Percentiles rank a stretch among this genome's conserved stretches.
Conservation (phyloP, 371 early-diverging fungal genomes). For the Blakeslea trispora region DNA sequence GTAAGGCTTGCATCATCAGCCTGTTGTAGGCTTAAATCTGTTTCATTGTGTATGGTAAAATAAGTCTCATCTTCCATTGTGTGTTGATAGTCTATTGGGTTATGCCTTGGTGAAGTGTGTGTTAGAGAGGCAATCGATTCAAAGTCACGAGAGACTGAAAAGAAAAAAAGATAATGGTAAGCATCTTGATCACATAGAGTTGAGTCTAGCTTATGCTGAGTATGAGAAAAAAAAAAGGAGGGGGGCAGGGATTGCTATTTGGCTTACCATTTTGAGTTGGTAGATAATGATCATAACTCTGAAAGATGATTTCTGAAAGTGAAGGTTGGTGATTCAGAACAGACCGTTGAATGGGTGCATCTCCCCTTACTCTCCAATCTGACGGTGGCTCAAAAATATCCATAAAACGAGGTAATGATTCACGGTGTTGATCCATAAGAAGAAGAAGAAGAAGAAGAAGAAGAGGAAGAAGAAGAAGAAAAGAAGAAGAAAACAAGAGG, state of each 20-base stretch:
- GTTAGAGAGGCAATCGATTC: too few relatives aligned
- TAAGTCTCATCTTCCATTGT: too few relatives aligned
- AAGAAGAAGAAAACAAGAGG: neutral
- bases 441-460: conserved; percentile 2
- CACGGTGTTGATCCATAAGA: neutral
- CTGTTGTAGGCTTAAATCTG: conserved; percentile 8
- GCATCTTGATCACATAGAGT: too few relatives aligned
- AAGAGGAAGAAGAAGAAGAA: neutral
- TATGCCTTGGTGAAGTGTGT: too few relatives aligned
- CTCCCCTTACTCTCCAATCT: conserved; percentile 8
- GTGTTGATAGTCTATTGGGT: too few relatives aligned
- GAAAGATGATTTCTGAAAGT: conserved; percentile 23
- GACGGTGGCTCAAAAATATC: conserved; percentile 24
- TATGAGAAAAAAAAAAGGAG: too few relatives aligned
- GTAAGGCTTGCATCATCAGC: conserved; percentile 16
- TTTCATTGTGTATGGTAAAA: neutral
- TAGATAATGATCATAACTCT: conserved; percentile 7
- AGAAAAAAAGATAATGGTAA: too few relatives aligned
- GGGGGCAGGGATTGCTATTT: too few relatives aligned
- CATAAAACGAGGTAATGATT: conserved; percentile 6
- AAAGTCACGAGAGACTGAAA: too few relatives aligned
- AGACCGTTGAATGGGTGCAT: conserved; percentile 17
- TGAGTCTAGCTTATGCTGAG: too few relatives aligned
- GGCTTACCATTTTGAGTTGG: neutral
- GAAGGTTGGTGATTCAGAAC: conserved; percentile 27